These are phyloP conservation scores for Leishmania aethiopica DNA, from an alignment of 208 protist species.

Conservation along the genomic window DNA sequence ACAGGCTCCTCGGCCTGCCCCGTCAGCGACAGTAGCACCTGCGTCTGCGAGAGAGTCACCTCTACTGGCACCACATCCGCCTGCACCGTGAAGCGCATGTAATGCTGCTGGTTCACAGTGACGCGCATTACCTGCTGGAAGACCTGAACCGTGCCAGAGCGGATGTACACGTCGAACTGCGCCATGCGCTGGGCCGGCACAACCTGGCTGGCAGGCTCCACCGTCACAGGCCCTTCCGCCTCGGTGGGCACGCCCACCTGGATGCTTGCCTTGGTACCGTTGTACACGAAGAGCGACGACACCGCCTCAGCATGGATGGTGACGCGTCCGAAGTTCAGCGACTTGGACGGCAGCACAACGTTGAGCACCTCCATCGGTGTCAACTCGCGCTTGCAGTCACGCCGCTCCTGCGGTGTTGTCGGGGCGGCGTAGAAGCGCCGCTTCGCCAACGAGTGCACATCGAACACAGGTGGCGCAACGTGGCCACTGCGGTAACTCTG, in stretches of 20 bases:
- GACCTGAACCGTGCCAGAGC: constrained; percentile 56
- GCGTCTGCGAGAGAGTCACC: constrained; percentile 82
- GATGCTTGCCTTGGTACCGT: constrained; percentile 81
- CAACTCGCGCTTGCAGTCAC: constrained; percentile 91
- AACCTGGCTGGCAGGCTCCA: constrained; percentile 84
- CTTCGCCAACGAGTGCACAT: constrained; percentile 81
- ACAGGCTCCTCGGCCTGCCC: constrained; percentile 77
- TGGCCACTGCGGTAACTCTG: constrained; percentile 33
- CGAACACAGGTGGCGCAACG: constrained; percentile 64
- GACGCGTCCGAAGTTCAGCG: constrained; percentile 90
- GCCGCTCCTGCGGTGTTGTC: constrained; percentile 78
- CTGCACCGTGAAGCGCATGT: constrained; percentile 85
- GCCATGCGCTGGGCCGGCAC: constrained; percentile 89
- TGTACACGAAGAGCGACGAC: constrained; percentile 91
- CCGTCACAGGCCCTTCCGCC: constrained; percentile 63
- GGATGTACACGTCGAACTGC: constrained; percentile 91
- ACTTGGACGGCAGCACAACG: constrained; percentile 79
- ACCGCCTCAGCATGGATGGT: constrained; percentile 78
- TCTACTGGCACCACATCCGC: constrained; percentile 93
- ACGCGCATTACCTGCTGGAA: constrained; percentile 90
- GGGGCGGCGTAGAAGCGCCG: constrained; percentile 83
- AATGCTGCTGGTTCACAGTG: constrained; percentile 87
- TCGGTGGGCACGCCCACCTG: constrained; percentile 77
- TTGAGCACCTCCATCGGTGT: constrained; percentile 87
- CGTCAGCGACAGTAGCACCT: constrained; percentile 81